A percentile compares a stretch with the other conserved stretches of the same genome.
These are phyloP conservation scores for Trichoderma gamsii DNA, from an alignment of 495 filamentous ascomycete genomes.

Conservation along the genomic window DNA sequence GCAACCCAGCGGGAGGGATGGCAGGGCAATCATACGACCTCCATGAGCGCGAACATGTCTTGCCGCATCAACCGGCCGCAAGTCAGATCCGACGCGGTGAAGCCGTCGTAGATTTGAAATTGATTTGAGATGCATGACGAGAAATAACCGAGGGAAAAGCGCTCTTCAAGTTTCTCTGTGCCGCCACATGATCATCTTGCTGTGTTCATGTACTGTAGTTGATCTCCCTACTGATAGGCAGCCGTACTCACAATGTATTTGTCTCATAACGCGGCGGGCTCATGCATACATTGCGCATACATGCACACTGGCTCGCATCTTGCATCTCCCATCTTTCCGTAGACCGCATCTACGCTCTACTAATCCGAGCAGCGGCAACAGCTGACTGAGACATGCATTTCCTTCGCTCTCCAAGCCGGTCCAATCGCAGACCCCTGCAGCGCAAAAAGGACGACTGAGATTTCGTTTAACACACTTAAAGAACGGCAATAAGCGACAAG, in stretches of 20 bases:
- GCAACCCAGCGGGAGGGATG: neutral
- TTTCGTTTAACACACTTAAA: neutral
- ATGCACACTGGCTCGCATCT: neutral
- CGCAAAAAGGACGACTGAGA: neutral
- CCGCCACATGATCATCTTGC: neutral
- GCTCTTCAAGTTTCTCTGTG: neutral
- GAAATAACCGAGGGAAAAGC: neutral
- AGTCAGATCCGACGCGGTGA: neutral
- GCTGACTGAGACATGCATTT: neutral
- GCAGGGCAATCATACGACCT: constrained; percentile 2
- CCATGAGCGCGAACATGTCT: neutral
- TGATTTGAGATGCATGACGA: neutral
- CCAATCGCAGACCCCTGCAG: neutral
- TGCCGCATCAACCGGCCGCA: neutral
- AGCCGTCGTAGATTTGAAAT: neutral
- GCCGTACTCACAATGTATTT: neutral
- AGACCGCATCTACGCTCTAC: neutral
- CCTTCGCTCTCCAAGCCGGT: neutral
- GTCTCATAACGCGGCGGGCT: neutral
- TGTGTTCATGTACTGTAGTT: no score
- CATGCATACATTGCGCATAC: neutral
- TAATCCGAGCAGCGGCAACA: neutral
- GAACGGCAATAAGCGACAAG: neutral
- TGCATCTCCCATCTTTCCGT: neutral
- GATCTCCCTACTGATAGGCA: neutral